These are phyloP conservation scores for Colletotrichum gloeosporioides DNA, from an alignment of 2,329 filamentous ascomycete species.

Conservation along the genomic window DNA sequence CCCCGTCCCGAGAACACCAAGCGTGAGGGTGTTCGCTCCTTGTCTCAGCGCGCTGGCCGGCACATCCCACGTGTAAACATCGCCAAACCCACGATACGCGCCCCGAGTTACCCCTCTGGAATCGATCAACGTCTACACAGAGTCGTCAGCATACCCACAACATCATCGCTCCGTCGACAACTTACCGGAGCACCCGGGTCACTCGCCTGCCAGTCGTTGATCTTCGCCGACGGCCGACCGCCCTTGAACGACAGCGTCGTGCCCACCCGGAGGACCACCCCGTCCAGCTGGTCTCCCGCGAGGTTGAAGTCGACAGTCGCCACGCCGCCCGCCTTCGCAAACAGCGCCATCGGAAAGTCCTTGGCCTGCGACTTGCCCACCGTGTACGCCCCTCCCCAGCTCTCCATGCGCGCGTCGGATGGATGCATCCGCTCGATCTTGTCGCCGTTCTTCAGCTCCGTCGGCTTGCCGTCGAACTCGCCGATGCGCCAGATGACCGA, in stretches of 20 bases:
- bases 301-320: constrained; percentile 57
- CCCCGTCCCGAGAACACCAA: constrained; percentile 56
- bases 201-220: constrained; percentile 34
- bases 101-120: constrained; percentile 63
- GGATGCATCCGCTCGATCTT: constrained; percentile 65
- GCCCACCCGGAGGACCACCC: constrained; percentile 58
- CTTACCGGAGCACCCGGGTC: constrained; percentile 35
- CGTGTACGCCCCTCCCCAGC: constrained; percentile 57
- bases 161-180: constrained; percentile 39
- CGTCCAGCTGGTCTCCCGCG: constrained; percentile 42
- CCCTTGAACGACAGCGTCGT: constrained; percentile 63
- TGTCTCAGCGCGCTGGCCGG: constrained; percentile 54
- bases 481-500: constrained; percentile 60
- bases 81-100: constrained; percentile 61
- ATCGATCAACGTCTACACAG: constrained; percentile 45
- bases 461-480: constrained; percentile 61
- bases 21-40: constrained; percentile 59
- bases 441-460: constrained; percentile 62
- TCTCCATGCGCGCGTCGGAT: constrained; percentile 56
- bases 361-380: constrained; percentile 51
- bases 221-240: constrained; percentile 52
- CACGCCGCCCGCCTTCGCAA: constrained; percentile 51
- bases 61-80: constrained; percentile 59
- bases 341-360: constrained; percentile 64
- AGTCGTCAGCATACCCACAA: constrained; percentile 30